Evolutionary conservation across 164 flowering plant genomes (phyloP).

Genomic region (Litsea cubeba): DNA sequence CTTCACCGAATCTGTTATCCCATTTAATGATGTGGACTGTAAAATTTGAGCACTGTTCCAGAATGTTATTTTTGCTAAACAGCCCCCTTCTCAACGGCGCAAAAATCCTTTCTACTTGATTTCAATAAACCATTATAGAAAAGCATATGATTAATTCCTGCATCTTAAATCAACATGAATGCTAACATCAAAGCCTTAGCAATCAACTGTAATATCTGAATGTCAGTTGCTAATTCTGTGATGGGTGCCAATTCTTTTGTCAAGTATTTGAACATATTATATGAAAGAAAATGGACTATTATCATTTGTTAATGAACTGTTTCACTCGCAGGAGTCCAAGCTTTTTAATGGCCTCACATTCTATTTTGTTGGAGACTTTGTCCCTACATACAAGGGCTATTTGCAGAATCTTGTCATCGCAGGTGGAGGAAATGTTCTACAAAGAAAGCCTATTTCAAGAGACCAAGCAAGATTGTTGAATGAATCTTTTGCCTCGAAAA

Average conservation of each 20-base stretch:
- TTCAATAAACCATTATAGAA: too few relatives aligned
- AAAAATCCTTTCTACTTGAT: too few relatives aligned
- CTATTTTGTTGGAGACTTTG: conserved; percentile 66
- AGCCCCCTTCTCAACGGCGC: too few relatives aligned
- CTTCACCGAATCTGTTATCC: too few relatives aligned
- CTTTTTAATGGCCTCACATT: conserved; percentile 58
- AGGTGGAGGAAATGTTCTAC: conserved; percentile 77
- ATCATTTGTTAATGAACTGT: background rate
- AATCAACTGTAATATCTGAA: too few relatives aligned
- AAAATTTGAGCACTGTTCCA: too few relatives aligned
- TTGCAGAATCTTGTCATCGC: conserved; percentile 70
- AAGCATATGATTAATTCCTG: too few relatives aligned
- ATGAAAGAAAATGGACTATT: background rate
- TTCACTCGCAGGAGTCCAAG: conserved; percentile 67
- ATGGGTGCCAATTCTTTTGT: background rate
- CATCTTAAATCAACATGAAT: too few relatives aligned
- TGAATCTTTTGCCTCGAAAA: conserved; percentile 23
- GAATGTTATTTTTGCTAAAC: too few relatives aligned
- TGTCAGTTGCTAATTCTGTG: too few relatives aligned
- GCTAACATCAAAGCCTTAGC: too few relatives aligned
- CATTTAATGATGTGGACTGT: too few relatives aligned
- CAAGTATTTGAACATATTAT: background rate
- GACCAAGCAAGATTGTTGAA: conserved; percentile 16
- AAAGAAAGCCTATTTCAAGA: conserved; percentile 61
- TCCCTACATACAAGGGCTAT: conserved; percentile 58